Percentiles rank a stretch among this genome's conserved stretches.
phyloP scores from a whole-genome alignment of 2,329 filamentous ascomycete genomes.

The Massarina eburnea region DNA sequence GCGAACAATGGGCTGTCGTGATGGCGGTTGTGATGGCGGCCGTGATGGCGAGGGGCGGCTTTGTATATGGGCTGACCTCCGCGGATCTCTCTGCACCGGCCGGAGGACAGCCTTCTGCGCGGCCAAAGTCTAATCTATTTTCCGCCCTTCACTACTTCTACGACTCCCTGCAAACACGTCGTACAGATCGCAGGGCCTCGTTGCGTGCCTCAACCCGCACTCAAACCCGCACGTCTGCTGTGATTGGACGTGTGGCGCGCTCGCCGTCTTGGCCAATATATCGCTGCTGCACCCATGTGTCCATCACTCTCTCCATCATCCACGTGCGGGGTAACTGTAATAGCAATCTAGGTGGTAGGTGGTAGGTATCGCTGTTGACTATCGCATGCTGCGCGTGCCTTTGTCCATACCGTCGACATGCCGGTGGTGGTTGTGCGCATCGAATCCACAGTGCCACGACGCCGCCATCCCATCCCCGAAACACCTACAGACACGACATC shows the following conservation, averaged over 20 bases:
- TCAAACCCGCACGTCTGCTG: conserved; percentile 2
- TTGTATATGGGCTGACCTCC: no score
- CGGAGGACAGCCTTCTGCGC: neutral
- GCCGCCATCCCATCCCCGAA: neutral
- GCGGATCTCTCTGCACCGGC: no score
- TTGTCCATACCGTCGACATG: no score
- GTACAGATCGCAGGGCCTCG: conserved; percentile 8
- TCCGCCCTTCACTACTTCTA: conserved; percentile 1
- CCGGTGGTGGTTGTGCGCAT: no score
- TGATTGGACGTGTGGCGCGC: neutral
- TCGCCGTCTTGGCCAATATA: conserved; percentile 26
- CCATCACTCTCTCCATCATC: neutral
- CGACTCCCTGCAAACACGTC: conserved; percentile 15
- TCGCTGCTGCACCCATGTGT: conserved; percentile 5
- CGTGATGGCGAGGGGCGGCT: no score
- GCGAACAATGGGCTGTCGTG: no score
- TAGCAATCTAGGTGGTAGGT: neutral
- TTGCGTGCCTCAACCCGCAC: neutral
- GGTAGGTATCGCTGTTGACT: neutral
- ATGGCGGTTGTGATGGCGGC: no score
- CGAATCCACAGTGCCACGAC: neutral
- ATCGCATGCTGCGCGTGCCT: neutral
- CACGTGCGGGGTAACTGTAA: neutral
- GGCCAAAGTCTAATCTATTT: neutral
- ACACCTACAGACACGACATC: neutral